Evolutionary conservation across 2,329 filamentous ascomycete genomes (phyloP).

Genomic region (Penicillium sp.): DNA sequence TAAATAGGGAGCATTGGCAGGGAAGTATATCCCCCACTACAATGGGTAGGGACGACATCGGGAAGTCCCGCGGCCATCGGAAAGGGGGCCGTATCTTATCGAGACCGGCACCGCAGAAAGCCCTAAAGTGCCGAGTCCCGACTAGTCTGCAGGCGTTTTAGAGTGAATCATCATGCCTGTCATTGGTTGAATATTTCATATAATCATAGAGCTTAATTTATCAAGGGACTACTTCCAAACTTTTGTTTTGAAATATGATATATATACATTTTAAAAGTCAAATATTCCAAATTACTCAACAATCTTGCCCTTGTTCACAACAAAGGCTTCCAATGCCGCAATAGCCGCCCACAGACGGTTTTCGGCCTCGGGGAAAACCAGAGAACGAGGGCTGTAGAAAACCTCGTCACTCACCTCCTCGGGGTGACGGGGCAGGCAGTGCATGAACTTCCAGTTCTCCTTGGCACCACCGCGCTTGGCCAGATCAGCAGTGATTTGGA

Average conservation of each 20-base stretch:
- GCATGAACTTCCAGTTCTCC: slow-evolving; percentile 94
- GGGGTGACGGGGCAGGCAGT: slow-evolving; percentile 86
- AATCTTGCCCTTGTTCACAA: slow-evolving; percentile 90
- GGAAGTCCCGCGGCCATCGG: slow-evolving; percentile 17
- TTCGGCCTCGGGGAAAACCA: slow-evolving; percentile 93
- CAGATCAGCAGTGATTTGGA: slow-evolving; percentile 86
- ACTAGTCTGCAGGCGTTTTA: background rate
- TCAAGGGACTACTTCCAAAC: background rate
- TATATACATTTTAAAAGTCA: background rate
- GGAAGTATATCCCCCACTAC: background rate
- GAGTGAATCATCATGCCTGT: slow-evolving; percentile 13
- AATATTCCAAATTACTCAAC: slow-evolving; percentile 21
- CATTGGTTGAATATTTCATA: slow-evolving; percentile 8
- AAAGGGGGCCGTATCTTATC: slow-evolving; percentile 5
- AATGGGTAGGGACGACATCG: background rate
- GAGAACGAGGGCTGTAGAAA: slow-evolving; percentile 80
- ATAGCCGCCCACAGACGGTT: slow-evolving; percentile 92
- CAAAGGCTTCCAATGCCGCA: slow-evolving; percentile 82
- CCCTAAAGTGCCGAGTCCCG: background rate
- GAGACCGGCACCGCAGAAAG: slow-evolving; percentile 3
- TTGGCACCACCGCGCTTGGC: slow-evolving; percentile 84
- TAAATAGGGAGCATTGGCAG: background rate
- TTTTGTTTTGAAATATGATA: background rate
- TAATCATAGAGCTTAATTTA: background rate
- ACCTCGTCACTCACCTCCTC: slow-evolving; percentile 96